A percentile compares a stretch with the other conserved stretches of the same genome.
Evolutionary conservation across 1,284 basidiomycete genomes (phyloP).

Genomic region (Cystobasidium pallidum): DNA sequence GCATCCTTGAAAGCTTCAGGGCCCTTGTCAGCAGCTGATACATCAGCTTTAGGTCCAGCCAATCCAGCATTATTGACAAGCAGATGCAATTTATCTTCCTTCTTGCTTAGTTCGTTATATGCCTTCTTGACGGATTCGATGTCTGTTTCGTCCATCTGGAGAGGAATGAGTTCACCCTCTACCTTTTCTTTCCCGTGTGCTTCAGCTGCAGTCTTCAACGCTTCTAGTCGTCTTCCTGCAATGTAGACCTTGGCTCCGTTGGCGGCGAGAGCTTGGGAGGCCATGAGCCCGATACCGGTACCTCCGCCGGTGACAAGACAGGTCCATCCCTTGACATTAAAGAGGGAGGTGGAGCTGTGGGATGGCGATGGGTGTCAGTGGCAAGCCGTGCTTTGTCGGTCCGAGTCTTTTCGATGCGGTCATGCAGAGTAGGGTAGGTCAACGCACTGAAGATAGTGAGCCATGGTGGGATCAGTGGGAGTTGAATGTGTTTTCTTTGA

Average conservation of each 20-base stretch:
- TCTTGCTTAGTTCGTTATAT: conserved; percentile 46
- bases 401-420: not conserved
- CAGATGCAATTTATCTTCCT: conserved; percentile 31
- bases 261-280: conserved; percentile 71
- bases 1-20: conserved; percentile 31
- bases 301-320: conserved; percentile 59
- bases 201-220: conserved; percentile 57
- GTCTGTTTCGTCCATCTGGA: conserved; percentile 34
- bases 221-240: conserved; percentile 57
- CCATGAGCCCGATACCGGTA: conserved; percentile 74
- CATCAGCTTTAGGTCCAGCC: conserved; percentile 51
- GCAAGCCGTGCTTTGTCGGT: too few species aligned
- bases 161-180: conserved; percentile 48
- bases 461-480: conserved; percentile 1
- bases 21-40: conserved; percentile 37
- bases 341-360: conserved; percentile 37
- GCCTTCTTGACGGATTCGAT: conserved; percentile 47
- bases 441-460: conserved; percentile 28
- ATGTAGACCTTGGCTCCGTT: conserved; percentile 82
- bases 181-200: conserved; percentile 55
- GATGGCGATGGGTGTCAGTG: too few species aligned
- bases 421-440: not conserved
- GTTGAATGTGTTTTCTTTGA: not conserved
- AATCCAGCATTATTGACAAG: conserved; percentile 46
- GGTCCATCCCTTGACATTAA: conserved; percentile 38